Conservation (phyloP, 2,329 filamentous ascomycete genomes). For the Orbilia blumenaviensis region DNA sequence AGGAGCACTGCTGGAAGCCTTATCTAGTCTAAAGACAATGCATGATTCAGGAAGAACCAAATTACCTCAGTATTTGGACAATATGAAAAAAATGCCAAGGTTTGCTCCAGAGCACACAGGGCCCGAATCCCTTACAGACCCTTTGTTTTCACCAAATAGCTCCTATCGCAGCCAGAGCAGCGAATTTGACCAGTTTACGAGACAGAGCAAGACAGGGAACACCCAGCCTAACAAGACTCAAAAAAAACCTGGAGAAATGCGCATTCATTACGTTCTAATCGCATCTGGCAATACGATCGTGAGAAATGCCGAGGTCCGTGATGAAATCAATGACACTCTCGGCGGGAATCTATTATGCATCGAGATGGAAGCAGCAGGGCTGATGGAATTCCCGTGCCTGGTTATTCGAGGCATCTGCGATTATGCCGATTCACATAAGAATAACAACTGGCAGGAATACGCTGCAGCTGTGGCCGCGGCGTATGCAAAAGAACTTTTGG, state of each 20-base stretch:
- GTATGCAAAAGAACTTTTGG: constrained; percentile 13
- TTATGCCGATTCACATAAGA: background rate
- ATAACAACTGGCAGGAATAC: background rate
- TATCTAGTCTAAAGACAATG: background rate
- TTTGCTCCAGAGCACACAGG: no score
- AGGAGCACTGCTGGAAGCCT: background rate
- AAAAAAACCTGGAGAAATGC: no score
- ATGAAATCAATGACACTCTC: background rate
- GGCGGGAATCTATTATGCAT: background rate
- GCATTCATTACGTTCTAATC: background rate
- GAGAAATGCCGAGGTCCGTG: background rate
- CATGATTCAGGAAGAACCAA: background rate
- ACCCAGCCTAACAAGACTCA: no score
- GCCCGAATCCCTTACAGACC: no score
- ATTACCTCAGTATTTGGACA: no score
- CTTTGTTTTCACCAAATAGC: no score
- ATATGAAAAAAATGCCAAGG: no score
- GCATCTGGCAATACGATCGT: background rate
- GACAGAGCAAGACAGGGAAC: no score
- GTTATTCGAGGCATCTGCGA: constrained; percentile 18
- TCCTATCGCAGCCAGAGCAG: no score
- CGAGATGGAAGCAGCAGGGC: background rate
- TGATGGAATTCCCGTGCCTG: constrained; percentile 28
- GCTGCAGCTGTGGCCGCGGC: background rate
- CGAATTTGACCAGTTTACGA: no score